These are phyloP conservation scores for Didymella sp. DNA, from an alignment of 2,329 filamentous ascomycete species.

Conservation along the genomic window DNA sequence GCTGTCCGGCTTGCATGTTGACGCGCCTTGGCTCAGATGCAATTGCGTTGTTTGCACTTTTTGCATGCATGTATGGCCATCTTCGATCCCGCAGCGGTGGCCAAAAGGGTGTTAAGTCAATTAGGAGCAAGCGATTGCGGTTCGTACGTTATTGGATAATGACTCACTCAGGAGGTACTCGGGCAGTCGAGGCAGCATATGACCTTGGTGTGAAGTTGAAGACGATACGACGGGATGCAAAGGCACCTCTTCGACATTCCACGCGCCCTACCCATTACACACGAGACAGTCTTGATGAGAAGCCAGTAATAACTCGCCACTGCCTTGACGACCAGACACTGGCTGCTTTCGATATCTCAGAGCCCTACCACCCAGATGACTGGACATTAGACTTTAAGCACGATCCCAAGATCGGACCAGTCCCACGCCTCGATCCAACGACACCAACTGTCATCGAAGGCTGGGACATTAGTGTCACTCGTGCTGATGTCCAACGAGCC, in stretches of 20 bases:
- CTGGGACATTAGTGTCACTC: not conserved
- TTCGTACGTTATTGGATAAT: slow-evolving; percentile 38
- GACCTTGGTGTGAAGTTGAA: slow-evolving; percentile 34
- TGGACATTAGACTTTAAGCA: not conserved
- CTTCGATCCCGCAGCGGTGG: slow-evolving; percentile 14
- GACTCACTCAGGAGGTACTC: slow-evolving; percentile 15
- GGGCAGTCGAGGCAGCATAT: slow-evolving; percentile 24
- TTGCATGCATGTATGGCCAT: slow-evolving; percentile 36
- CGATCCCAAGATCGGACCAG: not conserved
- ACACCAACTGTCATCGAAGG: not conserved
- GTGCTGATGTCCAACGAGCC: not conserved
- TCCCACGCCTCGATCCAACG: not conserved
- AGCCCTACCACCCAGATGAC: not conserved
- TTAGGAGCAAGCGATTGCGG: slow-evolving; percentile 30
- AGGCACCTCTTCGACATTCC: not conserved
- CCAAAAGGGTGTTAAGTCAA: slow-evolving; percentile 14
- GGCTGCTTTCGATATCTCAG: not conserved
- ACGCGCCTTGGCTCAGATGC: slow-evolving; percentile 38
- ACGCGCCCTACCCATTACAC: not conserved
- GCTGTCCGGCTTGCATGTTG: slow-evolving; percentile 43
- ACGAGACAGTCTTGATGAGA: not conserved
- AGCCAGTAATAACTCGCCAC: not conserved
- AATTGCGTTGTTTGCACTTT: slow-evolving; percentile 33
- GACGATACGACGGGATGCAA: slow-evolving; percentile 11
- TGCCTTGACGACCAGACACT: not conserved